Evolutionary conservation across 140 eudicot species (phyloP), one percentile per base, ranked within the genome.

Genomic region (Oenanthe javanica): DNA sequence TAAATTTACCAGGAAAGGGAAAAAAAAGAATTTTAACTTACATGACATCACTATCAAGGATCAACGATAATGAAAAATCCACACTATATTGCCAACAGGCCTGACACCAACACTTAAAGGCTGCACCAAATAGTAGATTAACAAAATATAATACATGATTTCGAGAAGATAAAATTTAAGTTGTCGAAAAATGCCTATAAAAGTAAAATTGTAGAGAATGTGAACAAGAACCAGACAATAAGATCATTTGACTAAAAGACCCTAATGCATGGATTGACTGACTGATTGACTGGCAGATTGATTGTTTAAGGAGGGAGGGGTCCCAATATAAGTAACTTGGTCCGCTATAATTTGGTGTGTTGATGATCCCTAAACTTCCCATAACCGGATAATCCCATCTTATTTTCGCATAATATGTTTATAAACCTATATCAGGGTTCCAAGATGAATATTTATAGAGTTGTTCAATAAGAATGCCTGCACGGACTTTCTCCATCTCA

Each of bases 51-150:
- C 88, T 88, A 86, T 92, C 97, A 77, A 91, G 87, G 84, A 86
- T 79, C 49, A 93, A 84, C 63, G 77, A 83, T 78, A 91, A 87
- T 72, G 92, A 85, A 73, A 82, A 87, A 83, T 95, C 98, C 80
- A 87, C 86, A 77, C 91, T 79, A 61, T 91, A 93, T 70, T 90
- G 99, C 90, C 93, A 92, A 82, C 94, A 89, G 73, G 99, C 97
- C 85, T 91, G 97, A 85, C 99, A 95, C 99, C 99, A 95, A 85
- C 98, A 95, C 88, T 89, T 95, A 83, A 95, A 87, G 40, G 98
- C 99, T 95, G 87, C 48, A 87, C 85, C 77, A 72, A 70, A 73
- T 8, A 51, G 78, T 47, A 82, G 54, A 69, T 61, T 78, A 25
- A 80, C 63, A 79, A 79, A 31, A 13, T 75, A 64, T 55, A 25